Evolutionary conservation across 306 rosid genomes (phyloP).

Genomic region (Fragaria vesca): DNA sequence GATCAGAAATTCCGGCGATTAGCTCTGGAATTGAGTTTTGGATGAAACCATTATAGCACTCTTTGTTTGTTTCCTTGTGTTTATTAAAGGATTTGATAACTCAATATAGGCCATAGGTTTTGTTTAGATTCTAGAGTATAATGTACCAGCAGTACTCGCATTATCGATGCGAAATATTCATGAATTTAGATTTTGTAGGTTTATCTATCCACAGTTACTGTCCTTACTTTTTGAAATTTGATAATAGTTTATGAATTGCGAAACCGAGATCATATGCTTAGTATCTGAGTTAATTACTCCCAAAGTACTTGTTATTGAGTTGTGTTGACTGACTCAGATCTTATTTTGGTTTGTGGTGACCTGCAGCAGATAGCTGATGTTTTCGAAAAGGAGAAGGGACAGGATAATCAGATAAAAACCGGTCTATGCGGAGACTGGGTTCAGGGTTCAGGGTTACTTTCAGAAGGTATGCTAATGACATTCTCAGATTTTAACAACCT

Average conservation of each 20-base stretch:
- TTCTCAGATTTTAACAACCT: conserved; percentile 17
- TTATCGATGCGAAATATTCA: background rate
- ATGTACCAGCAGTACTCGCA: background rate
- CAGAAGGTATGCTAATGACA: conserved; percentile 32
- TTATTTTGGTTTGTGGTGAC: conserved; percentile 4
- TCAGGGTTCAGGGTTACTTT: background rate
- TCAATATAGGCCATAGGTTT: background rate
- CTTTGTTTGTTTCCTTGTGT: background rate
- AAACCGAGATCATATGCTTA: background rate
- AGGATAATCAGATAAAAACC: conserved; percentile 11
- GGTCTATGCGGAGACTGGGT: conserved; percentile 28
- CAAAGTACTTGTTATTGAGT: background rate
- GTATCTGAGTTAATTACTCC: background rate
- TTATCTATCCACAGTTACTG: background rate
- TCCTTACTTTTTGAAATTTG: background rate
- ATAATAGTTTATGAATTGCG: background rate
- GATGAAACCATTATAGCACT: background rate
- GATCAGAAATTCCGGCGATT: background rate
- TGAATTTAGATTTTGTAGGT: background rate
- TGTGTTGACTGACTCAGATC: background rate
- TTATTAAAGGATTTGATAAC: background rate
- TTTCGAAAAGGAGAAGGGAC: conserved; percentile 32
- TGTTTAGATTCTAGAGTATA: background rate
- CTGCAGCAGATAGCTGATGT: conserved; percentile 30
- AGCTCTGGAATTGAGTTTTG: background rate